Conservation (phyloP, 1,139 yeast genomes). For the Geotrichum reessii region DNA sequence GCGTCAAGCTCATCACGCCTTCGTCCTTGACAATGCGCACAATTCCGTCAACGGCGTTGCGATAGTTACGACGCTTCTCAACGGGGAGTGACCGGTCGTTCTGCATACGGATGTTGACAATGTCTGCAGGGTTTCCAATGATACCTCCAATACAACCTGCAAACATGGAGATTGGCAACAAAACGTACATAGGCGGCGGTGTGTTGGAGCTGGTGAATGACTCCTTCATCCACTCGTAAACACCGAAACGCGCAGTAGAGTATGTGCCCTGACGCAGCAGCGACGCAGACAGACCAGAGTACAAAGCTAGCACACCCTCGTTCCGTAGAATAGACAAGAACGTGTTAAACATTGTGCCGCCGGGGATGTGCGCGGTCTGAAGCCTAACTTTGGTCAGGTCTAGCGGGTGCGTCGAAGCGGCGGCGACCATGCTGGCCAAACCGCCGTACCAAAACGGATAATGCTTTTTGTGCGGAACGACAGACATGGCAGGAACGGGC, state of each 20-base stretch:
- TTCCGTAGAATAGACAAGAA: constrained; percentile 51
- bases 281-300: constrained; percentile 78
- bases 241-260: constrained; percentile 79
- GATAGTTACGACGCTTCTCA: constrained; percentile 65
- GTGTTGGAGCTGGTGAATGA: constrained; percentile 29
- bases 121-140: constrained; percentile 84
- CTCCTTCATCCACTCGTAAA: constrained; percentile 71
- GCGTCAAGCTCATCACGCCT: constrained; percentile 53
- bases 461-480: neutral
- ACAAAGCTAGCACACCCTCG: constrained; percentile 66
- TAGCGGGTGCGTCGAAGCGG: constrained; percentile 53
- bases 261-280: constrained; percentile 81
- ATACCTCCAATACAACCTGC: constrained; percentile 81
- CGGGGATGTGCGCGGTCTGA: constrained; percentile 59
- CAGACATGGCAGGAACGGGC: neutral
- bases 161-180: constrained; percentile 74
- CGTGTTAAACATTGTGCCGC: constrained; percentile 57
- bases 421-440: constrained; percentile 40
- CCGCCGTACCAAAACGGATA: constrained; percentile 52
- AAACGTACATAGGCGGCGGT: constrained; percentile 43
- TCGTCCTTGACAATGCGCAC: constrained; percentile 56
- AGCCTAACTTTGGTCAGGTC: constrained; percentile 81
- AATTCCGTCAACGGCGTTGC: constrained; percentile 74
- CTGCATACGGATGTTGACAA: constrained; percentile 86
- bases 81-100: constrained; percentile 69